These are phyloP conservation scores for Raffaelea arxii DNA, from an alignment of 2,329 filamentous ascomycete species.

Conservation along the genomic window DNA sequence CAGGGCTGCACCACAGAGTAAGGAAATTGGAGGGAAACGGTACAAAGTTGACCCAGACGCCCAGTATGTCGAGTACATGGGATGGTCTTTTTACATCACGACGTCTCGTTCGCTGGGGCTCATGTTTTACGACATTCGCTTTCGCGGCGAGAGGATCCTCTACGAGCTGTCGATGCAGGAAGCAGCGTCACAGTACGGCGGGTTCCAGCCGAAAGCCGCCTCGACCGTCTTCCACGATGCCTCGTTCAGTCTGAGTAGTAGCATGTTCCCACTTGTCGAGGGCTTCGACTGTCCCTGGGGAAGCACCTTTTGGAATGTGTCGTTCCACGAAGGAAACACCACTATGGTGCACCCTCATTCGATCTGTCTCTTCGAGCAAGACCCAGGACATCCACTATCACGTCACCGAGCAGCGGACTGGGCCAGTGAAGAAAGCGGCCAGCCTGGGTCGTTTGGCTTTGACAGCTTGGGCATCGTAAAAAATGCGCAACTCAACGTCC, in stretches of 20 bases:
- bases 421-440: conserved; percentile 1
- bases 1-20: conserved; percentile 23
- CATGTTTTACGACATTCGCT: conserved; percentile 38
- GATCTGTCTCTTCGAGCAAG: conserved; percentile 30
- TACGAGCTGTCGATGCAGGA: conserved; percentile 45
- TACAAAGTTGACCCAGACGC: conserved; percentile 32
- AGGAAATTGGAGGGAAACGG: conserved; percentile 28
- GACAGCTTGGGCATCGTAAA: conserved; percentile 22
- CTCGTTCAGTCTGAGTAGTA: conserved; percentile 24
- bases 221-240: conserved; percentile 33
- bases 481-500: conserved; percentile 23
- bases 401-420: conserved; percentile 20
- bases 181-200: conserved; percentile 41
- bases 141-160: conserved; percentile 38
- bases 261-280: conserved; percentile 26
- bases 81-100: conserved; percentile 41
- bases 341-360: conserved; percentile 21
- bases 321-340: conserved; percentile 19
- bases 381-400: conserved; percentile 25
- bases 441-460: conserved; percentile 17
- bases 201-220: conserved; percentile 32
- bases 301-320: conserved; percentile 25
- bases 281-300: conserved; percentile 32
- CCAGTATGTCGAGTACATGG: conserved; percentile 41
- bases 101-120: conserved; percentile 33